These are phyloP conservation scores for Lodderomyces theae DNA, from an alignment of 1,139 yeast species.

Conservation along the genomic window DNA sequence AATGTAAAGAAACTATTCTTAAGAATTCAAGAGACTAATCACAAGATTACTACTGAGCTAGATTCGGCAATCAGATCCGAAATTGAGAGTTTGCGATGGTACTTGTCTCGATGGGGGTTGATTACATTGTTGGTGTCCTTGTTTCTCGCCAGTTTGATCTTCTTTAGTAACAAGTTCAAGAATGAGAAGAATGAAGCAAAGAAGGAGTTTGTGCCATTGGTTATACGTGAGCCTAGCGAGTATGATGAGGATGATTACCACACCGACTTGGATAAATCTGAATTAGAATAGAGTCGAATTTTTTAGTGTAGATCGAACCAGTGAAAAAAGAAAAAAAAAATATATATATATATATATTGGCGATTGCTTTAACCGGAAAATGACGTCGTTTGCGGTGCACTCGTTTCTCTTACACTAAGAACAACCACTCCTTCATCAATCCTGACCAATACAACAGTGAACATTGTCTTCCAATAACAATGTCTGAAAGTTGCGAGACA, in stretches of 20 bases:
- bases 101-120: constrained; percentile 83
- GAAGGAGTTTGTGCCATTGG: constrained; percentile 43
- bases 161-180: constrained; percentile 34
- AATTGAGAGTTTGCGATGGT: constrained; percentile 90
- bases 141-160: constrained; percentile 43
- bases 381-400: background rate
- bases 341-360: too few species aligned
- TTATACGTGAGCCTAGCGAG: constrained; percentile 49
- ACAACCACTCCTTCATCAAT: background rate
- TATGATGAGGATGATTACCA: constrained; percentile 40
- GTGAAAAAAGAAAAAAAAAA: constrained; percentile 2
- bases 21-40: constrained; percentile 78
- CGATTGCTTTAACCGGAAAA: background rate
- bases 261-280: constrained; percentile 36
- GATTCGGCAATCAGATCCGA: constrained; percentile 81
- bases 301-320: background rate
- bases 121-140: constrained; percentile 52
- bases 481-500: constrained; percentile 1
- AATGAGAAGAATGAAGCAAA: constrained; percentile 24
- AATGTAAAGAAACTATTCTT: constrained; percentile 69
- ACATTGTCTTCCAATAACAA: background rate
- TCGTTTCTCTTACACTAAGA: background rate
- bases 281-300: constrained; percentile 6
- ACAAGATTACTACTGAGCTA: constrained; percentile 80
- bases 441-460: background rate